Conservation (phyloP, 257 asterid species). For the Perilla frutescens region DNA sequence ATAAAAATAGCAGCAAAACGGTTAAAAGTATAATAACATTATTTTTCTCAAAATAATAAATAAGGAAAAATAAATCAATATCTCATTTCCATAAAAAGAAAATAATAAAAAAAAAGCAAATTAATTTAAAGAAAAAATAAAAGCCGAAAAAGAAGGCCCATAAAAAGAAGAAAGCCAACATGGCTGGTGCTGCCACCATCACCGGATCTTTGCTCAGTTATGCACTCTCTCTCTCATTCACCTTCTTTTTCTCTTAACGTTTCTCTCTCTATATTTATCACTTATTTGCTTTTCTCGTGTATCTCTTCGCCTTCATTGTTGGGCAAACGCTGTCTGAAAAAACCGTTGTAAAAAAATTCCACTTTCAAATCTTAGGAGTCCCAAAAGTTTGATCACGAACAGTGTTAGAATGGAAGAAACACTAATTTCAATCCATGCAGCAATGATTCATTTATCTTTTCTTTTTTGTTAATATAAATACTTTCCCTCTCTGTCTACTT, state of each 20-base stretch:
- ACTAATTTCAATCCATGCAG: conserved; percentile 32
- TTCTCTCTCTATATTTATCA: conserved; percentile 35
- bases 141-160: conserved; percentile 33
- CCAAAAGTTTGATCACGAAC: neutral
- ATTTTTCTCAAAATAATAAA: neutral
- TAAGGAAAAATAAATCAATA: neutral
- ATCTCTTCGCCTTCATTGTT: conserved; percentile 30
- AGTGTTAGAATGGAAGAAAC: conserved; percentile 11
- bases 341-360: conserved; percentile 20
- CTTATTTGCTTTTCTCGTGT: neutral
- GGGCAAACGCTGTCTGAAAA: conserved; percentile 30
- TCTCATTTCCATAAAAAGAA: neutral
- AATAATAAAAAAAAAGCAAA: neutral
- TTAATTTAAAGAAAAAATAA: neutral
- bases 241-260: conserved; percentile 12
- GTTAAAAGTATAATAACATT: neutral
- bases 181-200: conserved; percentile 47
- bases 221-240: conserved; percentile 27
- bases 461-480: conserved; percentile 21
- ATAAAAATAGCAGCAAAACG: neutral
- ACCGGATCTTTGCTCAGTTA: conserved; percentile 42
- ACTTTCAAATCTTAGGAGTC: conserved; percentile 19
- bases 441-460: conserved; percentile 37
- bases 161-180: conserved; percentile 35
- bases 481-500: conserved; percentile 27